A percentile compares a stretch with the other conserved stretches of the same genome.
phyloP scores from a whole-genome alignment of 768 basidiomycete species.

The Phylloporus rhodoxanthus region DNA sequence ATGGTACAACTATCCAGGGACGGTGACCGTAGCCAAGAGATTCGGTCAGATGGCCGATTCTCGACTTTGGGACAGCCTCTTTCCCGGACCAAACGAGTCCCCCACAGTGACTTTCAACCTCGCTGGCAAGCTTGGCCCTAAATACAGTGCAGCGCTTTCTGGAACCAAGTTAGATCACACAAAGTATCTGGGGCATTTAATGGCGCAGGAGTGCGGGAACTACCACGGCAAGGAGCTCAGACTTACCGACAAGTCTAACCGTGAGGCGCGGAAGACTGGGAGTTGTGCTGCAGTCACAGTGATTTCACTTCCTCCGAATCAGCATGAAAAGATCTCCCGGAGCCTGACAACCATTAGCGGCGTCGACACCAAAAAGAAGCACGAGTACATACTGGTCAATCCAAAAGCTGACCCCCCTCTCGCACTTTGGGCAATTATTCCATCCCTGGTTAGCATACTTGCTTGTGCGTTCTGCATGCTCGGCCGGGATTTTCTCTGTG shows the following conservation, averaged over 20 bases:
- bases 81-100: slow-evolving; percentile 26
- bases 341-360: background rate
- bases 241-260: slow-evolving; percentile 4
- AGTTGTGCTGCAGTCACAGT: slow-evolving; percentile 13
- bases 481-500: slow-evolving; percentile 21
- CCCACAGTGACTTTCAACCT: slow-evolving; percentile 25
- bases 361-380: background rate
- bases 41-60: slow-evolving; percentile 28
- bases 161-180: slow-evolving; percentile 46
- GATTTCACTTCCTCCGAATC: slow-evolving; percentile 8
- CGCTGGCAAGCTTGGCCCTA: slow-evolving; percentile 41
- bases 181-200: slow-evolving; percentile 57
- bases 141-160: slow-evolving; percentile 69
- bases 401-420: slow-evolving; percentile 10
- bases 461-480: slow-evolving; percentile 18
- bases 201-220: slow-evolving; percentile 2
- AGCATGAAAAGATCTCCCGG: background rate
- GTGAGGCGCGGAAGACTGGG: slow-evolving; percentile 11
- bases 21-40: slow-evolving; percentile 27
- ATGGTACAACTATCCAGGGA: slow-evolving; percentile 35
- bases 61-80: slow-evolving; percentile 29
- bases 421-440: slow-evolving; percentile 14
- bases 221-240: background rate
- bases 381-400: slow-evolving; percentile 2
- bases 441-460: slow-evolving; percentile 20